Conservation (phyloP, 306 rosid genomes). For the Glycine soja region DNA sequence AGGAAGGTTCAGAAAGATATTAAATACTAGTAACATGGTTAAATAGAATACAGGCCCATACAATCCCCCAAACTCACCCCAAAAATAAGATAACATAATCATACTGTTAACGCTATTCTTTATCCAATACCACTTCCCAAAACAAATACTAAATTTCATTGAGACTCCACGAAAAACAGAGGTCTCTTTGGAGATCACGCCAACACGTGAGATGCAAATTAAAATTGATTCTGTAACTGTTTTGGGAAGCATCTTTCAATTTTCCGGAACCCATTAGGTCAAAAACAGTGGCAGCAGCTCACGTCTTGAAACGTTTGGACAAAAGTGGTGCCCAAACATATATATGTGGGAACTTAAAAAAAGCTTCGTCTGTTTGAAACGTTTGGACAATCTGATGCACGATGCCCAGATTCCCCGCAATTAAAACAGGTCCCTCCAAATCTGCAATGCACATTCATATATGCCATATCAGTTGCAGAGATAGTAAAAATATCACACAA, state of each 20-base stretch:
- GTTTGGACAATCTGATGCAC: slow-evolving; percentile 89
- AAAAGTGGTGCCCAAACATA: slow-evolving; percentile 40
- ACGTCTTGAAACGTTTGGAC: slow-evolving; percentile 41
- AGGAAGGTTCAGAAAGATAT: slow-evolving; percentile 32
- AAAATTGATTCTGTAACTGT: slow-evolving; percentile 42
- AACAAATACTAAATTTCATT: slow-evolving; percentile 33
- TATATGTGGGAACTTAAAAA: slow-evolving; percentile 30
- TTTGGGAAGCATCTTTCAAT: slow-evolving; percentile 45
- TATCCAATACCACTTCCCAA: slow-evolving; percentile 25
- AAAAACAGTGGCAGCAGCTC: slow-evolving; percentile 47
- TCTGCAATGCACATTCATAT: slow-evolving; percentile 60
- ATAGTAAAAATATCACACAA: background rate
- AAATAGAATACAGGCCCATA: slow-evolving; percentile 36
- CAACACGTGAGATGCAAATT: slow-evolving; percentile 40
- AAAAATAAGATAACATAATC: slow-evolving; percentile 28
- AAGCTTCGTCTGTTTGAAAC: slow-evolving; percentile 71
- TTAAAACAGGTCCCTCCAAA: slow-evolving; percentile 92
- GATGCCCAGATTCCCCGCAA: slow-evolving; percentile 91
- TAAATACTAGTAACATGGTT: slow-evolving; percentile 18
- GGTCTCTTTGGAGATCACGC: slow-evolving; percentile 26
- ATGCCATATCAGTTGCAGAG: slow-evolving; percentile 43
- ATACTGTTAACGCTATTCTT: slow-evolving; percentile 12
- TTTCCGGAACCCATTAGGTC: slow-evolving; percentile 43
- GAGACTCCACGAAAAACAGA: slow-evolving; percentile 27
- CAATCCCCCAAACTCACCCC: background rate